Conservation (phyloP, 495 filamentous ascomycete species). For the Usnea hakonensis region DNA sequence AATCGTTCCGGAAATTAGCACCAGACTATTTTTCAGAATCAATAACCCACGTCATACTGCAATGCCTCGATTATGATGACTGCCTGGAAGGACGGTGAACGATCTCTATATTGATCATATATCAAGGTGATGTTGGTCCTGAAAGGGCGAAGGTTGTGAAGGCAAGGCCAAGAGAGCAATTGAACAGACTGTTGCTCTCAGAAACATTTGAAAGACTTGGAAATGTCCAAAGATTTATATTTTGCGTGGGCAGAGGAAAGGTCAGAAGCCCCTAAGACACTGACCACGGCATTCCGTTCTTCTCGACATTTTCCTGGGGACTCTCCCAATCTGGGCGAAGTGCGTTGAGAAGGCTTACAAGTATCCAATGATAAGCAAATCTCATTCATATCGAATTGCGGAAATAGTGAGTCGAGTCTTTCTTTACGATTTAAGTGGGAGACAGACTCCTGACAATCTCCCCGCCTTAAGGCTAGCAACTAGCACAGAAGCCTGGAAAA, state of each 20-base stretch:
- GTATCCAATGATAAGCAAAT: not conserved
- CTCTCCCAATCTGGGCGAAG: not conserved
- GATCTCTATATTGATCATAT: not conserved
- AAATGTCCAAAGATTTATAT: not conserved
- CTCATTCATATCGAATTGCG: not conserved
- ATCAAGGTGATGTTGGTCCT: not conserved
- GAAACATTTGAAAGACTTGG: not conserved
- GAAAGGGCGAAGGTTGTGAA: not conserved
- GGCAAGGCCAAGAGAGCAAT: not conserved
- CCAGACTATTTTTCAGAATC: not conserved
- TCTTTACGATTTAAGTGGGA: not conserved
- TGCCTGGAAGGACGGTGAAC: not conserved
- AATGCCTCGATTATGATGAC: not conserved
- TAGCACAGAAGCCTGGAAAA: too few species aligned
- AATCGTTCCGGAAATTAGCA: not conserved
- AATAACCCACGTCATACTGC: slow-evolving; percentile 1
- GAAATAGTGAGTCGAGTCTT: not conserved
- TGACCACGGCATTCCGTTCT: not conserved
- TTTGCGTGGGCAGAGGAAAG: not conserved
- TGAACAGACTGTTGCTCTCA: not conserved
- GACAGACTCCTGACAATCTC: not conserved
- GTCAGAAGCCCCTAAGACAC: not conserved
- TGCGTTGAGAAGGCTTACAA: not conserved
- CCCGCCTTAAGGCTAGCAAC: not conserved
- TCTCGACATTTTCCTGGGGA: not conserved